Percentiles rank a stretch among this genome's conserved stretches.
These are phyloP conservation scores for Rhazya stricta DNA, from an alignment of 257 asterid species.

Conservation along the genomic window DNA sequence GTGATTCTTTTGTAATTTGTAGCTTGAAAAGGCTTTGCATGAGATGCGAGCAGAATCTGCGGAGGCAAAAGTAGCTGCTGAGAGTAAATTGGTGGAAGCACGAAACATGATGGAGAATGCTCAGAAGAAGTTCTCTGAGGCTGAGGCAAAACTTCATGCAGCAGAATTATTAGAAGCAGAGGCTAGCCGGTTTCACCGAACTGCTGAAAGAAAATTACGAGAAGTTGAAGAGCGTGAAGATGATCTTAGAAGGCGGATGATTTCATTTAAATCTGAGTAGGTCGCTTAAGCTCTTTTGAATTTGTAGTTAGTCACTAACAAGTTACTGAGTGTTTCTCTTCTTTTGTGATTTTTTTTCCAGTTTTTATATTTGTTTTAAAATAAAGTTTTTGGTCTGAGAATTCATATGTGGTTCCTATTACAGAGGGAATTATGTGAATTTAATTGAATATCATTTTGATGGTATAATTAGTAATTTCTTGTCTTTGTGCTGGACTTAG, in stretches of 20 bases:
- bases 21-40: constrained; percentile 94
- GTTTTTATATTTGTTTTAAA: background rate
- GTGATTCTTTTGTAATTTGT: constrained; percentile 23
- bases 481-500: background rate
- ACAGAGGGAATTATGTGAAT: background rate
- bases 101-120: constrained; percentile 65
- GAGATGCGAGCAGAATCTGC: constrained; percentile 96
- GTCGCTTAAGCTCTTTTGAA: constrained; percentile 18
- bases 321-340: background rate
- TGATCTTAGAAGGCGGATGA: constrained; percentile 71
- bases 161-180: constrained; percentile 88
- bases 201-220: constrained; percentile 81
- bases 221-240: constrained; percentile 96
- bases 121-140: constrained; percentile 54
- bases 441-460: background rate
- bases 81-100: constrained; percentile 67
- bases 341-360: background rate
- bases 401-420: background rate
- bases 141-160: constrained; percentile 58
- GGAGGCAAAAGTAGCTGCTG: constrained; percentile 77
- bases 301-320: background rate
- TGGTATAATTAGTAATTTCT: background rate
- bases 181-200: constrained; percentile 69
- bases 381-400: too few species aligned
- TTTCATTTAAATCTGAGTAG: constrained; percentile 73